phyloP scores from a whole-genome alignment of 495 filamentous ascomycete species.

The Aspergillus olivimuriae region DNA sequence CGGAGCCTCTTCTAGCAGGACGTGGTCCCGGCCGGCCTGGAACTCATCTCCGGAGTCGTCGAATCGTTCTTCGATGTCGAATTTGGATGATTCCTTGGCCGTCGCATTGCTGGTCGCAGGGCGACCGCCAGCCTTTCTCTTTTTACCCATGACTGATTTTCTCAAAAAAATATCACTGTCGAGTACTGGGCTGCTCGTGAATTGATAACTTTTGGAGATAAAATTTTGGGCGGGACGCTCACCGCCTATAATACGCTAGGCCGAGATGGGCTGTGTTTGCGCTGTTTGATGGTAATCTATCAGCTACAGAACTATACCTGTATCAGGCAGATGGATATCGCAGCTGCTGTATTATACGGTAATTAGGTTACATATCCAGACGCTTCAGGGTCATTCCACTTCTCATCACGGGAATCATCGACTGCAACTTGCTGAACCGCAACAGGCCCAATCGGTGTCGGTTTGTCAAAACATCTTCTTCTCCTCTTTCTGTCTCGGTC shows the following conservation, averaged over 20 bases:
- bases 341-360: too few species aligned
- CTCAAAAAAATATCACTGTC: too few species aligned
- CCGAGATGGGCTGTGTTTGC: slow-evolving; percentile 17
- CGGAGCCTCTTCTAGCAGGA: slow-evolving; percentile 75
- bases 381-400: too few species aligned
- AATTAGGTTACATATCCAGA: too few species aligned
- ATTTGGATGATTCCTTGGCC: slow-evolving; percentile 30
- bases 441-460: too few species aligned
- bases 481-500: neutral
- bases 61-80: slow-evolving; percentile 68
- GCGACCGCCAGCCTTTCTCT: slow-evolving; percentile 63
- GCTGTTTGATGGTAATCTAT: slow-evolving; percentile 1
- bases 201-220: slow-evolving; percentile 19
- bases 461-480: neutral
- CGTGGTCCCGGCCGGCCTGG: slow-evolving; percentile 71
- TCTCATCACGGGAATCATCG: too few species aligned
- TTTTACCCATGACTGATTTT: slow-evolving; percentile 61
- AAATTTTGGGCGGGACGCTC: slow-evolving; percentile 28
- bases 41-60: slow-evolving; percentile 93
- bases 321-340: too few species aligned
- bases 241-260: slow-evolving; percentile 23
- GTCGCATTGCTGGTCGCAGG: slow-evolving; percentile 43
- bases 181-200: neutral
- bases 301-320: too few species aligned
- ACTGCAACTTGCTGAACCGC: too few species aligned